Evolutionary conservation across 768 basidiomycete genomes (phyloP).

Genomic region (Tremella fuciformis): DNA sequence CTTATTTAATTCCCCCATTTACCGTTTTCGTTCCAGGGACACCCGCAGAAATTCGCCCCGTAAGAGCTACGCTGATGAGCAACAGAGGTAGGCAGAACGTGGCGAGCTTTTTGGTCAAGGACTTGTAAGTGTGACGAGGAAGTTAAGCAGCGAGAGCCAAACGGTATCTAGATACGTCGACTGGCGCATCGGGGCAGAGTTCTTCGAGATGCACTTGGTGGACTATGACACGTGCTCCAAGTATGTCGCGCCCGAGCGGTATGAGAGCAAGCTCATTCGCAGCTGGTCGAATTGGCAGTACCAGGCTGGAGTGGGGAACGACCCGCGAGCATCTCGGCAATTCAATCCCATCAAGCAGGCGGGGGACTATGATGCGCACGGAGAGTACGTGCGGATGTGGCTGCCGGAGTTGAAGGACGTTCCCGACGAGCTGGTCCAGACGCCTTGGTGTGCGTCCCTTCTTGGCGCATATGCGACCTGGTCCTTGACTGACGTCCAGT

Average conservation of each 20-base stretch:
- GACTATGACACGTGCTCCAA: conserved; percentile 66
- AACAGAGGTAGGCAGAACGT: conserved; percentile 57
- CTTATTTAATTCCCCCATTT: too few species aligned
- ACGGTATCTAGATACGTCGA: conserved; percentile 48
- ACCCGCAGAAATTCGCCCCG: too few species aligned
- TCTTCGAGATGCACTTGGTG: conserved; percentile 54
- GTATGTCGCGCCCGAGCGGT: conserved; percentile 31
- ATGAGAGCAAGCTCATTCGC: conserved; percentile 6
- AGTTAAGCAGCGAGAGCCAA: not conserved
- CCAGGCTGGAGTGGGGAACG: conserved; percentile 50
- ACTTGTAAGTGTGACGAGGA: conserved; percentile 43
- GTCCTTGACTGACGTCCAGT: conserved; percentile 13
- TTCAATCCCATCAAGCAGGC: conserved; percentile 54
- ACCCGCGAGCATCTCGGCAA: conserved; percentile 48
- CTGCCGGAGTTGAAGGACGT: conserved; percentile 46
- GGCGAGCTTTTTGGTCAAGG: conserved; percentile 55
- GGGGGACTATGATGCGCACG: conserved; percentile 44
- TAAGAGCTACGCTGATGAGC: too few species aligned
- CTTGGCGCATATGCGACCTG: too few species aligned
- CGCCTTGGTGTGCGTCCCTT: conserved; percentile 51
- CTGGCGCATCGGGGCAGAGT: conserved; percentile 57
- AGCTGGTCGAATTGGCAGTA: conserved; percentile 52
- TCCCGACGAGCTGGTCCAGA: conserved; percentile 38
- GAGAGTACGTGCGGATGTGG: conserved; percentile 45
- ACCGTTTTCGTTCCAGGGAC: too few species aligned